Conservation (phyloP, 805 yeast genomes). For the Zygoascus tannicola region DNA sequence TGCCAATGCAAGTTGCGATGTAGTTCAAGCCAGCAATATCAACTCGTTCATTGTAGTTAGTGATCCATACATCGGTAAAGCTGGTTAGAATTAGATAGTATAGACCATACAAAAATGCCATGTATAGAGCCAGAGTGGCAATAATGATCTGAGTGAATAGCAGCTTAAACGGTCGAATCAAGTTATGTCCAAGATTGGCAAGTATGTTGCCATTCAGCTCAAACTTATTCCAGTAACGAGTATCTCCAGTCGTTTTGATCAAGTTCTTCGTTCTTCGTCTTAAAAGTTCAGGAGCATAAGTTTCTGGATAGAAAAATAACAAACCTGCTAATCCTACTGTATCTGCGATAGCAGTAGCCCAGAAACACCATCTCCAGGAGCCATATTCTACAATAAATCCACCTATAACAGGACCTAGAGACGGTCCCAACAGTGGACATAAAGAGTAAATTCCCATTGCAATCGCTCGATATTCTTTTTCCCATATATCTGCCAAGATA, state of each 20-base stretch:
- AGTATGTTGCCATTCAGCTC: constrained; percentile 30
- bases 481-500: constrained; percentile 50
- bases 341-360: constrained; percentile 45
- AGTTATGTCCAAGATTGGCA: constrained; percentile 30
- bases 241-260: constrained; percentile 46
- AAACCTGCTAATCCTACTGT: constrained; percentile 39
- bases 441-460: constrained; percentile 49
- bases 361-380: constrained; percentile 57
- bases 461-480: constrained; percentile 40
- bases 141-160: constrained; percentile 54
- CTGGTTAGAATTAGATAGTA: constrained; percentile 53
- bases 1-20: constrained; percentile 48
- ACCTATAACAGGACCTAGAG: constrained; percentile 37
- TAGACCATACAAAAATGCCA: constrained; percentile 59
- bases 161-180: constrained; percentile 46
- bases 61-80: constrained; percentile 44
- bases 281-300: constrained; percentile 49
- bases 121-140: constrained; percentile 48
- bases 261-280: constrained; percentile 36
- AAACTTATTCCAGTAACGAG: constrained; percentile 46
- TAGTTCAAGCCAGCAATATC: constrained; percentile 54
- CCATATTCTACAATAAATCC: constrained; percentile 46
- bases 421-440: constrained; percentile 54
- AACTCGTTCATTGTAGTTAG: constrained; percentile 37
- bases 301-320: constrained; percentile 41